These are phyloP conservation scores for Tricholoma matsutake DNA, from an alignment of 768 basidiomycete genomes.

Conservation along the genomic window DNA sequence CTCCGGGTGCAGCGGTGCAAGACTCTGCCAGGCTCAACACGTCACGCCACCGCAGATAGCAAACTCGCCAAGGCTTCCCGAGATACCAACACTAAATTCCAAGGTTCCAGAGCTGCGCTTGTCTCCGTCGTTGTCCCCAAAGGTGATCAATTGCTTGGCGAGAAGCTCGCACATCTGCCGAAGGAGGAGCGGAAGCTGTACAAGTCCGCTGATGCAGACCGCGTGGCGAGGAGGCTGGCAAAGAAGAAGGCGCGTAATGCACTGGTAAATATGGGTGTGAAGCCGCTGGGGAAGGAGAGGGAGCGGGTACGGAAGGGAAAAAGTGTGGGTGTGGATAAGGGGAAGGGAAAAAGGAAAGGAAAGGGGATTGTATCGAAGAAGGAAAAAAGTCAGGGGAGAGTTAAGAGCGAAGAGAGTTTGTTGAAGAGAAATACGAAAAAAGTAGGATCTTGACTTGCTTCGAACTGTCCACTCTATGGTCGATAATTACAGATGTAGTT, in stretches of 20 bases:
- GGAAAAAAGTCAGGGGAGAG: conserved; percentile 30
- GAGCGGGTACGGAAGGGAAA: conserved; percentile 45
- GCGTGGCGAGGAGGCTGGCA: conserved; percentile 78
- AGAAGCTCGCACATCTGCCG: conserved; percentile 68
- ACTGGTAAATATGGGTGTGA: conserved; percentile 31
- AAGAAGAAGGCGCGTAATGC: conserved; percentile 80
- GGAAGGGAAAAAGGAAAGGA: conserved; percentile 22
- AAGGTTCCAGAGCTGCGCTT: conserved; percentile 15
- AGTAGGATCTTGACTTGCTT: conserved; percentile 26
- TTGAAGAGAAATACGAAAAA: conserved; percentile 57
- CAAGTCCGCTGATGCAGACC: conserved; percentile 77
- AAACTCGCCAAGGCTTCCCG: conserved; percentile 16
- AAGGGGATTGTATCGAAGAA: conserved; percentile 34
- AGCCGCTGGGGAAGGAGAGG: conserved; percentile 40
- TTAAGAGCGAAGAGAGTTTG: conserved; percentile 52
- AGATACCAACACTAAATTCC: conserved; percentile 5
- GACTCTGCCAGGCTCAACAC: conserved; percentile 47
- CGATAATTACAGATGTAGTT: no score
- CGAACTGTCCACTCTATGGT: no score
- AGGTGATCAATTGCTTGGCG: conserved; percentile 81
- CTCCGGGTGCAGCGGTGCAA: conserved; percentile 91
- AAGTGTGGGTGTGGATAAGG: conserved; percentile 14
- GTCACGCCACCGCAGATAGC: conserved; percentile 21
- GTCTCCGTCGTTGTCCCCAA: conserved; percentile 48
- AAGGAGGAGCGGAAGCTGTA: conserved; percentile 84